A percentile compares a stretch with the other conserved stretches of the same genome.
Evolutionary conservation across 257 asterid genomes (phyloP).

Genomic region (Penstemon davidsonii): DNA sequence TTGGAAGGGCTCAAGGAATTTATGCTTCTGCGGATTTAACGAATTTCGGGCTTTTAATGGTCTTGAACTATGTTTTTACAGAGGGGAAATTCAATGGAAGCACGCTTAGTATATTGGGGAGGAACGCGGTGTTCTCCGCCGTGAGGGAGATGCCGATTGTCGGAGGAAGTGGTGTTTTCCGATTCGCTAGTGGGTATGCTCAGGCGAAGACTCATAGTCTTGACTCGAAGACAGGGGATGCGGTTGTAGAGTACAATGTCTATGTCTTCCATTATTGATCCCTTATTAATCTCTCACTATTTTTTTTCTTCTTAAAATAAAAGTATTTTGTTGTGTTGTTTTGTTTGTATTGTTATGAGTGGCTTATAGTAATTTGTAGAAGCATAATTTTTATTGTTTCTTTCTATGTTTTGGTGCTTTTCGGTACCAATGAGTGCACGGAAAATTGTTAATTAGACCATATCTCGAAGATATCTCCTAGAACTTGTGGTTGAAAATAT

Average conservation of each 20-base stretch:
- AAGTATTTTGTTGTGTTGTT: no score
- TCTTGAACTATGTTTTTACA: conserved; percentile 31
- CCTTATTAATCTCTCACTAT: no score
- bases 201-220: conserved; percentile 29
- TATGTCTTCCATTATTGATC: conserved; percentile 30
- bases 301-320: no score
- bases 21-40: conserved; percentile 30
- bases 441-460: no score
- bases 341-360: no score
- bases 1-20: conserved; percentile 43
- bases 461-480: no score
- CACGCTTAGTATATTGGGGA: conserved; percentile 35
- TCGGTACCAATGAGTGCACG: no score
- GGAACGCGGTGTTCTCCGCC: conserved; percentile 18
- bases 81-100: conserved; percentile 44
- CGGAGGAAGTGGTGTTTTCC: conserved; percentile 39
- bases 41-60: conserved; percentile 28
- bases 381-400: no score
- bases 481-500: no score
- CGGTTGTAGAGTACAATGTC: conserved; percentile 38
- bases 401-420: no score
- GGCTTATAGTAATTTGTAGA: no score
- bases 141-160: conserved; percentile 40
- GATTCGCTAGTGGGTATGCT: conserved; percentile 39
- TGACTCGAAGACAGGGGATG: conserved; percentile 29